A percentile compares a stretch with the other conserved stretches of the same genome.
Conservation (phyloP, 495 filamentous ascomycete genomes). For the Lophium mytilinum region DNA sequence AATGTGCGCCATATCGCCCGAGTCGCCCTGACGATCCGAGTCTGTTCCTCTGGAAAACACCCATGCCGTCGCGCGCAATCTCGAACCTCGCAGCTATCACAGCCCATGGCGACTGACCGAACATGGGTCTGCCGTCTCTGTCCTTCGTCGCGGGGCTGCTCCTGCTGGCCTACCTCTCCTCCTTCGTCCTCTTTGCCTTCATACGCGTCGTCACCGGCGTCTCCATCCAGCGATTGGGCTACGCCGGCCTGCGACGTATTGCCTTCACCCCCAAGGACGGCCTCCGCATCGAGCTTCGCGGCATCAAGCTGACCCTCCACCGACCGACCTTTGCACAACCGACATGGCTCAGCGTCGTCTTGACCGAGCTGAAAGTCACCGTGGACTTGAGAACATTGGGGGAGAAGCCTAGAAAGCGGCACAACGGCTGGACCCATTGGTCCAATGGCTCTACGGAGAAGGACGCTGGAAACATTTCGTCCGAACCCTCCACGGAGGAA, state of each 20-base stretch:
- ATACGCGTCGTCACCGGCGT: conserved; percentile 86
- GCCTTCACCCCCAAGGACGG: conserved; percentile 82
- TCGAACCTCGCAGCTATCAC: background rate
- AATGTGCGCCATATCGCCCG: too few species aligned
- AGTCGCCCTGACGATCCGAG: too few species aligned
- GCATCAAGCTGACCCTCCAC: conserved; percentile 78
- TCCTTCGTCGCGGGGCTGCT: conserved; percentile 78
- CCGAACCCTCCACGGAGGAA: conserved; percentile 11
- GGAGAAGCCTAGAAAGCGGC: conserved; percentile 19
- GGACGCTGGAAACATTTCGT: conserved; percentile 8
- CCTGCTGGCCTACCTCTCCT: conserved; percentile 78
- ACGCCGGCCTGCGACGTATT: conserved; percentile 81
- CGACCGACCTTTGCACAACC: conserved; percentile 92
- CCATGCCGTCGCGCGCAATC: background rate
- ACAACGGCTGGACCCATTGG: conserved; percentile 12
- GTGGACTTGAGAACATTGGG: conserved; percentile 60
- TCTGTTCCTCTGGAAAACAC: too few species aligned
- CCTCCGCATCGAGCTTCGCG: conserved; percentile 78
- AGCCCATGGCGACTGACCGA: conserved; percentile 19
- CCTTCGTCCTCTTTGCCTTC: conserved; percentile 89
- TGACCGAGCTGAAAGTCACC: conserved; percentile 77
- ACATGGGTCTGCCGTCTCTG: conserved; percentile 54
- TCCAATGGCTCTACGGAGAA: conserved; percentile 19
- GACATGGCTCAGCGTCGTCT: conserved; percentile 87
- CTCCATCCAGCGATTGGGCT: conserved; percentile 92